These are phyloP conservation scores for Citrus cavaleriei DNA, from an alignment of 345 rosid species.

Conservation along the genomic window DNA sequence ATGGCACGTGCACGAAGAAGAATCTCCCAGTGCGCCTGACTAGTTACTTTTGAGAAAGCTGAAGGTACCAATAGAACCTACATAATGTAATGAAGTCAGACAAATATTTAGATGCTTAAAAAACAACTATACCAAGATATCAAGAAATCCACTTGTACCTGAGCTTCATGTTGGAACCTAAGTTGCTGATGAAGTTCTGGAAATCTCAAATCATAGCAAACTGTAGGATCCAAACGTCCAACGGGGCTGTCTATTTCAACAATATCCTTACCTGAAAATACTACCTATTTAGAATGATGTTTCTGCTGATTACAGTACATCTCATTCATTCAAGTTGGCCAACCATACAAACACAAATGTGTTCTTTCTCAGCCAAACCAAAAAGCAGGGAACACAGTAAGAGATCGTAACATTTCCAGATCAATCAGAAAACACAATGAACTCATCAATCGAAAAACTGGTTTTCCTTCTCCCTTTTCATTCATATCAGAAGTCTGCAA, in stretches of 20 bases:
- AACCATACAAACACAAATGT: neutral
- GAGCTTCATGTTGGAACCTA: slow-evolving; percentile 70
- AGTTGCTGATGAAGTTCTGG: slow-evolving; percentile 85
- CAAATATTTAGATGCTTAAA: neutral
- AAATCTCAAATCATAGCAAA: slow-evolving; percentile 91
- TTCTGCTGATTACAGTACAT: neutral
- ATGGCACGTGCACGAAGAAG: slow-evolving; percentile 89
- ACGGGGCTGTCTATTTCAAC: slow-evolving; percentile 72
- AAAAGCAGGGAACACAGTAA: neutral
- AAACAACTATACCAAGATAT: neutral
- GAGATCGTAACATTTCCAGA: neutral
- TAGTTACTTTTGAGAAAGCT: slow-evolving; percentile 84
- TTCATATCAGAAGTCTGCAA: neutral
- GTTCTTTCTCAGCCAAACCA: neutral
- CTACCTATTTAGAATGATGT: neutral
- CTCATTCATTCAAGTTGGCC: neutral
- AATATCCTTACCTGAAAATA: slow-evolving; percentile 55
- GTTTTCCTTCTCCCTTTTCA: neutral
- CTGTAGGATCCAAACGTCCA: slow-evolving; percentile 79
- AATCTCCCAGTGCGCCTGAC: slow-evolving; percentile 92
- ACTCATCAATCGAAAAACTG: neutral
- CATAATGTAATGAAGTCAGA: neutral
- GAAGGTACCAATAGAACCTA: slow-evolving; percentile 85
- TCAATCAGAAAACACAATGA: neutral
- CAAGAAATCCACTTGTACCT: slow-evolving; percentile 37